These are phyloP conservation scores for Rostrohypoxylon terebratum DNA, from an alignment of 495 filamentous ascomycete genomes.

Conservation along the genomic window DNA sequence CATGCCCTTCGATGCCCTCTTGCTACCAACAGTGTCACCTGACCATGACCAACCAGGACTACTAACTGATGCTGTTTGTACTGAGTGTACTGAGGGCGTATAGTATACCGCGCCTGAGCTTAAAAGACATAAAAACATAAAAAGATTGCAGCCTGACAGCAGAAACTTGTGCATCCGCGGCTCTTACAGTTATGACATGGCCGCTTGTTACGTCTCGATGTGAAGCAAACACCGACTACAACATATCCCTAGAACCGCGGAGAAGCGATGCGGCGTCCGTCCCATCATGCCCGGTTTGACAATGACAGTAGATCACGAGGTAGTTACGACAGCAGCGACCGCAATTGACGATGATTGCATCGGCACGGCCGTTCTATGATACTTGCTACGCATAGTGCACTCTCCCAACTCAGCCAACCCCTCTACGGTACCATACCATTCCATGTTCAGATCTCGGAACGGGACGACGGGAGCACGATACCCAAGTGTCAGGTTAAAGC, in stretches of 20 bases:
- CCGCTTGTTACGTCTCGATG: constrained; percentile 37
- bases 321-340: constrained; percentile 38
- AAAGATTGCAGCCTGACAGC: constrained; percentile 40
- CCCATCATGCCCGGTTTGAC: constrained; percentile 29
- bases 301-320: constrained; percentile 36
- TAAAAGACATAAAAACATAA: constrained; percentile 33
- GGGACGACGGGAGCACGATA: constrained; percentile 43
- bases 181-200: constrained; percentile 39
- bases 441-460: constrained; percentile 48
- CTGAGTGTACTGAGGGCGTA: constrained; percentile 24
- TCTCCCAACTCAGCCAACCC: constrained; percentile 9
- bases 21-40: constrained; percentile 39
- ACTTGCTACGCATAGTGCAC: constrained; percentile 4
- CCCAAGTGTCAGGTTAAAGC: constrained; percentile 46
- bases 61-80: constrained; percentile 11
- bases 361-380: constrained; percentile 21
- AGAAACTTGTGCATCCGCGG: constrained; percentile 35
- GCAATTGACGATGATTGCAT: constrained; percentile 16
- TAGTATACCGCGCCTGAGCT: constrained; percentile 28
- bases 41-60: constrained; percentile 23
- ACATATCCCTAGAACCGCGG: constrained; percentile 29
- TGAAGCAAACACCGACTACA: constrained; percentile 38
- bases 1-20: constrained; percentile 3
- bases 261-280: constrained; percentile 24
- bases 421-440: constrained; percentile 21